Evolutionary conservation across 1,284 basidiomycete genomes (phyloP).

Genomic region (Fomitopsis schrenkii): DNA sequence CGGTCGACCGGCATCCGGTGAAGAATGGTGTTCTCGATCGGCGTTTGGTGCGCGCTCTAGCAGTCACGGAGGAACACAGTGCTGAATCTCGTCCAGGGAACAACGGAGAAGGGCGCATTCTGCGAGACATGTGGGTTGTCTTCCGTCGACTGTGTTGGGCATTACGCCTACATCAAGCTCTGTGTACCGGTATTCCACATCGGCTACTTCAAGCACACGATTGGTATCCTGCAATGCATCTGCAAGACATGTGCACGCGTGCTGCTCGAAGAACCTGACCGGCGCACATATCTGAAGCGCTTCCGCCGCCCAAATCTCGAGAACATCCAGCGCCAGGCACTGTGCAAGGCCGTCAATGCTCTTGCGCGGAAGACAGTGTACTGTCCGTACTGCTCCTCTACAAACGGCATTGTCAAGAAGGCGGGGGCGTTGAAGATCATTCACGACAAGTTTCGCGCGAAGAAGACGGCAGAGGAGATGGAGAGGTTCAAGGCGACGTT

Average conservation of each 20-base stretch:
- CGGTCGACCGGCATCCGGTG: conserved; percentile 78
- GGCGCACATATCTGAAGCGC: conserved; percentile 79
- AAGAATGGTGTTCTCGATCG: conserved; percentile 89
- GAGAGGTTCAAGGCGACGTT: conserved; percentile 89
- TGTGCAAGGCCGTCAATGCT: conserved; percentile 88
- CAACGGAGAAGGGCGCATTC: conserved; percentile 88
- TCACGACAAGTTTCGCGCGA: conserved; percentile 96
- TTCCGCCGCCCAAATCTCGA: conserved; percentile 92
- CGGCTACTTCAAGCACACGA: conserved; percentile 96
- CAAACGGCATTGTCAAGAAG: conserved; percentile 97
- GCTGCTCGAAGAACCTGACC: conserved; percentile 86
- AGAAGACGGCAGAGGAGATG: conserved; percentile 90
- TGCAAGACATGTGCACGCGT: conserved; percentile 98
- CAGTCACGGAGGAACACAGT: neutral
- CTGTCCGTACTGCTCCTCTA: conserved; percentile 91
- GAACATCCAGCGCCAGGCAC: conserved; percentile 85
- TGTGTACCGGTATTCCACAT: conserved; percentile 97
- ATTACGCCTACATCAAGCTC: conserved; percentile 97
- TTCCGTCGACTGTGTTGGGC: conserved; percentile 94
- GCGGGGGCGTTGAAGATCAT: conserved; percentile 93
- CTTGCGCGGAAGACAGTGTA: conserved; percentile 88
- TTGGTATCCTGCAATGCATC: conserved; percentile 91
- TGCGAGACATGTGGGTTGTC: conserved; percentile 96
- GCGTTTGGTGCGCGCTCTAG: conserved; percentile 57
- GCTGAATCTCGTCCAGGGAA: conserved; percentile 57